A percentile compares a stretch with the other conserved stretches of the same genome.
Conservation (phyloP, 352 stramenopile genomes). For the Elongisporangium undulatum region DNA sequence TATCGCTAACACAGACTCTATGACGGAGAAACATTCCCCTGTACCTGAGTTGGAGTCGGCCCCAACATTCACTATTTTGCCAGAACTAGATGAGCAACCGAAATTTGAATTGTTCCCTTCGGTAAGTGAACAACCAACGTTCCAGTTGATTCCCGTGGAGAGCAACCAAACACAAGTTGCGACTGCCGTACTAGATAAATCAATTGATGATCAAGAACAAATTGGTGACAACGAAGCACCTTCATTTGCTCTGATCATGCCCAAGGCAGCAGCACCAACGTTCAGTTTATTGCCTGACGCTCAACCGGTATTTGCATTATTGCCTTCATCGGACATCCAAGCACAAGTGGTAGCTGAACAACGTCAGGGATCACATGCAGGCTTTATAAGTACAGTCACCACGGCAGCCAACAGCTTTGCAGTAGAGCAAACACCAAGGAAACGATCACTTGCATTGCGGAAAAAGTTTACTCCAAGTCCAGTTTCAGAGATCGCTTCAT, state of each 20-base stretch:
- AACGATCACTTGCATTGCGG: neutral
- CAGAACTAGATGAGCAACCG: neutral
- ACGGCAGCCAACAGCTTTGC: neutral
- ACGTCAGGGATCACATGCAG: neutral
- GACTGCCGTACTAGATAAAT: neutral
- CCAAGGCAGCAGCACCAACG: neutral
- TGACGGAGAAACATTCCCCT: neutral
- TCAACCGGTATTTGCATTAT: neutral
- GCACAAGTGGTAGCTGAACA: neutral
- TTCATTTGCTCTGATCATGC: neutral
- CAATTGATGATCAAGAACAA: neutral
- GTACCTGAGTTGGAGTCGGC: neutral
- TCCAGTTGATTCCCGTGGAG: neutral
- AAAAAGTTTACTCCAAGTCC: neutral
- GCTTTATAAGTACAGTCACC: neutral
- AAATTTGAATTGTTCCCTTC: neutral
- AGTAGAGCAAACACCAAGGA: neutral
- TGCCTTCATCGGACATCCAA: neutral
- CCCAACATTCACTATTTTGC: neutral
- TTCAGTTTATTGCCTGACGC: neutral
- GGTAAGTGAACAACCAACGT: neutral
- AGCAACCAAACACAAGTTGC: neutral
- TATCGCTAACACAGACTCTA: neutral
- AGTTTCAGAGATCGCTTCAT: neutral
- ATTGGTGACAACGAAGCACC: neutral